Evolutionary conservation across 345 rosid genomes (phyloP), one percentile per base, ranked within the genome.

Genomic region (Hibiscus syriacus): DNA sequence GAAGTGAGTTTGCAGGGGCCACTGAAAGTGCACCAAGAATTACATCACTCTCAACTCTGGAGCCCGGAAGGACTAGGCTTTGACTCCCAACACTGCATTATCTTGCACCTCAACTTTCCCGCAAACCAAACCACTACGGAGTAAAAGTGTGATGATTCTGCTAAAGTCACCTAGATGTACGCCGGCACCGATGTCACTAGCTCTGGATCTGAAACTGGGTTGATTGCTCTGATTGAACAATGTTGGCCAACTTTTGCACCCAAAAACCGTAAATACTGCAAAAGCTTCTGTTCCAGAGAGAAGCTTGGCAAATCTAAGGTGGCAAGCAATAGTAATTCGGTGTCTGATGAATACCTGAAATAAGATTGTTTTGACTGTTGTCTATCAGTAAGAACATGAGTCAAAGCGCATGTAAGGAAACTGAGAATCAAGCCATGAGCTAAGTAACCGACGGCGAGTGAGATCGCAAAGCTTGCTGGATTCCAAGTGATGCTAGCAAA

Each of bases 121-220:
- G 16, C 52, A 60, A 46, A 68, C 59, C 32, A 79, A 76, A 45
- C 92, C 92, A 7, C 6, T 39, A 1, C 73, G 41, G 53, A 83
- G 61, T 82, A 84, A 74, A 72, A 80, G 80, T 1, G 82, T 16
- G 70, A 86, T 70, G 8, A 86, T 74, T 68, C 85, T 32, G 64
- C 90, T 78, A 29, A 87, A 85, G 77, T 87, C 92, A 56, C 89
- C 92, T 13, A 85, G 82, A 74, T 87, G 92, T 25, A 85, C 89
- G 10, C 92, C 89, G 14, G 66, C 75, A 14, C 84, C 82, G 25
- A 87, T 67, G 2, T 74, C 70, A 87, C 76, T 73, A 76, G 58
- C 32, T 74, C 66, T 27, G 89, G 92, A 25, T 85, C 81, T 27
- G 85, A 72, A 17, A 84, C 79, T 12, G 92, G 80, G 57, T 87